Conservation (phyloP, 2,329 filamentous ascomycete genomes). For the Colletotrichum paranaense region DNA sequence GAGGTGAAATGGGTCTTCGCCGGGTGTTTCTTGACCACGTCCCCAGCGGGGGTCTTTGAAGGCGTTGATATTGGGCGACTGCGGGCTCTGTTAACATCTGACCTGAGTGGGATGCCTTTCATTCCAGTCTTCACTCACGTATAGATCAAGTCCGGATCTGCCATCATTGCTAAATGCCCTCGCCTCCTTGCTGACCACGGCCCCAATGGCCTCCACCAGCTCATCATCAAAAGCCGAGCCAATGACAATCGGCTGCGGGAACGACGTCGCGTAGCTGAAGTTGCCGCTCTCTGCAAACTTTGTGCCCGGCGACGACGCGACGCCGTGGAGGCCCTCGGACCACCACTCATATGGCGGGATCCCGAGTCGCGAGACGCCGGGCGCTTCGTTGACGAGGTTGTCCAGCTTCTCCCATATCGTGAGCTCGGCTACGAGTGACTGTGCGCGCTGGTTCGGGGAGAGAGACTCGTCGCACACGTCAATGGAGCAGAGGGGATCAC, state of each 20-base stretch:
- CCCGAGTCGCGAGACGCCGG: slow-evolving; percentile 66
- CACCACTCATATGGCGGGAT: slow-evolving; percentile 71
- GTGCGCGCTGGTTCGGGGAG: slow-evolving; percentile 51
- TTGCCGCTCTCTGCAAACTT: slow-evolving; percentile 60
- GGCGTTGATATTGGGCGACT: slow-evolving; percentile 74
- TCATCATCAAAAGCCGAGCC: slow-evolving; percentile 73
- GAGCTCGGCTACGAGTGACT: slow-evolving; percentile 61
- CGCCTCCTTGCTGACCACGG: slow-evolving; percentile 68
- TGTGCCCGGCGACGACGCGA: slow-evolving; percentile 66
- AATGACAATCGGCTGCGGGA: slow-evolving; percentile 72
- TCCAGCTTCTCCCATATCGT: slow-evolving; percentile 66
- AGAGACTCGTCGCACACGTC: slow-evolving; percentile 60
- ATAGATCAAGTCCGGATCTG: slow-evolving; percentile 66
- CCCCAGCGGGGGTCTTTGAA: slow-evolving; percentile 74
- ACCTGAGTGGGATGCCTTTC: too few species aligned
- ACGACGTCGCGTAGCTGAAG: slow-evolving; percentile 72
- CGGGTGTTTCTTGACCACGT: slow-evolving; percentile 69
- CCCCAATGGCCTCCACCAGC: slow-evolving; percentile 67
- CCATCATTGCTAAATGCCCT: slow-evolving; percentile 73
- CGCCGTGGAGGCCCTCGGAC: slow-evolving; percentile 72
- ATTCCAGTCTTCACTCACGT: slow-evolving; percentile 42
- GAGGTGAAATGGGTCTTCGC: slow-evolving; percentile 65
- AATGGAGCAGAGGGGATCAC: slow-evolving; percentile 42
- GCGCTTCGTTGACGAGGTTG: slow-evolving; percentile 48
- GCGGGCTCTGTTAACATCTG: neutral